Base-by-base conservation (phyloP, 2,329 filamentous ascomycete species). In the Diplodia corticola region DNA sequence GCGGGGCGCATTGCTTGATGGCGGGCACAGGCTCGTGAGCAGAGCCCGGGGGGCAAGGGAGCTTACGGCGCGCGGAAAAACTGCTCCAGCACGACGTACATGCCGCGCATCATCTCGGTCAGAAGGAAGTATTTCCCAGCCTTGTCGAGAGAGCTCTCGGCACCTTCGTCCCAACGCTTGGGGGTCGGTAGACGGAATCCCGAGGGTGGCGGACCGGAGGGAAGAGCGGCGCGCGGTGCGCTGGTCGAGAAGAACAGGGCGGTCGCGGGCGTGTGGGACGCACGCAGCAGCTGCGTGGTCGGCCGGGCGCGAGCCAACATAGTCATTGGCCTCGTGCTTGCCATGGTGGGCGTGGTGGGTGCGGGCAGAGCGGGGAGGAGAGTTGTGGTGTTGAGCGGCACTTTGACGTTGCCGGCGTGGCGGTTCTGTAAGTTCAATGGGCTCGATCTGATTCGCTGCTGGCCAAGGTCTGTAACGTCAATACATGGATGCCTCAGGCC, bases 61-160 rank as follows among this genome's bases (percentile, higher is more conserved):
- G 93, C 93, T 86, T 86, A 98, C 91, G 95, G 93, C 82, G 94
- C 92, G 80, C 95, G 86, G 85, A 99, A 98, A 87, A 91, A 99
- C 84, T 99, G 94, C 86, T 99, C 95, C 77, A 99, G 78, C 80
- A 95, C 88, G 72, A 99, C 89, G 77, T 97, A 99, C 95, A 99
- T 98, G 80, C 95, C 95, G 76, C 95, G 89, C 79, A 92, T 86
- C 90, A 98, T 95, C 85, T 99, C 95, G 64, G 91, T 89, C 85
- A 98, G 83, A 77, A 99, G 86, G 82, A 99, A 99, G 85, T 93
- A 98, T 78, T 93, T 95, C 73, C 91, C 93, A 69, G 92, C 85
- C 79, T 89, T 90, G 81, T 97, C 92, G 72, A 96, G 82, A 40
- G 90, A 87, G 70, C 85, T 88, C 78, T 96, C 92, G 69, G 86